Percentiles rank a stretch among this genome's conserved stretches.
Conservation (phyloP, 2,329 filamentous ascomycete genomes). For the Epicoccum nigrum region DNA sequence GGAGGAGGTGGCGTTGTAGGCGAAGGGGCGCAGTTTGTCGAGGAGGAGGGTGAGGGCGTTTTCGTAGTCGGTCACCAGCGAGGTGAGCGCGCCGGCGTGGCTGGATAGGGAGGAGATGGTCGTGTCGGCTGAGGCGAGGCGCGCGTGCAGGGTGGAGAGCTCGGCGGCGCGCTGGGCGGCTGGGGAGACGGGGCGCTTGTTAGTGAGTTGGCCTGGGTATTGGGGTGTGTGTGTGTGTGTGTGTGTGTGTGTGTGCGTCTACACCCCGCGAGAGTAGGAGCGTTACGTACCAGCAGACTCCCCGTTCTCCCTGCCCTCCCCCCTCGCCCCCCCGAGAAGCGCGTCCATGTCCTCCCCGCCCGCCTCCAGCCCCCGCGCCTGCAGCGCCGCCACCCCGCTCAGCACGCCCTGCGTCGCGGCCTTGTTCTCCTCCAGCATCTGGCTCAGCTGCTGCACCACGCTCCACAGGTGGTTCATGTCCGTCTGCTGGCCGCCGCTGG, state of each 20-base stretch:
- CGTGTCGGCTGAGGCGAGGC: conserved; percentile 39
- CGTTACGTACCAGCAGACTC: too few species aligned
- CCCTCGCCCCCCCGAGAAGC: conserved; percentile 16
- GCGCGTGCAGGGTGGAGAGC: conserved; percentile 38
- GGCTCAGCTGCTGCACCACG: conserved; percentile 49
- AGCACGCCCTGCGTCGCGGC: conserved; percentile 47
- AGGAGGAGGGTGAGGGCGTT: conserved; percentile 48
- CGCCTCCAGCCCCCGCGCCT: conserved; percentile 45
- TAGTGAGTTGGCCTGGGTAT: conserved; percentile 4
- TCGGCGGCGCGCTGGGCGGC: conserved; percentile 41
- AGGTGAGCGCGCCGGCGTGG: conserved; percentile 32
- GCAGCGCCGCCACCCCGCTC: conserved; percentile 47
- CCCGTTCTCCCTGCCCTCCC: conserved; percentile 44
- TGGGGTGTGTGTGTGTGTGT: background rate
- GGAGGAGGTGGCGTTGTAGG: conserved; percentile 33
- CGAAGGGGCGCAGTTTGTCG: conserved; percentile 44
- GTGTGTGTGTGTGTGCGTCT: conserved; percentile 7
- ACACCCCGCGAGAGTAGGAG: conserved; percentile 44
- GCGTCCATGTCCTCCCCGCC: conserved; percentile 20
- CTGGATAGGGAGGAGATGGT: conserved; percentile 31
- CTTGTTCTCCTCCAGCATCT: conserved; percentile 49
- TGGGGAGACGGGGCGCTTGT: conserved; percentile 11
- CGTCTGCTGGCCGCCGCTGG: conserved; percentile 49
- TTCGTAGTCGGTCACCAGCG: conserved; percentile 51
- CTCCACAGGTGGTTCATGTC: conserved; percentile 53